Evolutionary conservation across 768 basidiomycete genomes (phyloP).

Genomic region (Lentinula sp.): DNA sequence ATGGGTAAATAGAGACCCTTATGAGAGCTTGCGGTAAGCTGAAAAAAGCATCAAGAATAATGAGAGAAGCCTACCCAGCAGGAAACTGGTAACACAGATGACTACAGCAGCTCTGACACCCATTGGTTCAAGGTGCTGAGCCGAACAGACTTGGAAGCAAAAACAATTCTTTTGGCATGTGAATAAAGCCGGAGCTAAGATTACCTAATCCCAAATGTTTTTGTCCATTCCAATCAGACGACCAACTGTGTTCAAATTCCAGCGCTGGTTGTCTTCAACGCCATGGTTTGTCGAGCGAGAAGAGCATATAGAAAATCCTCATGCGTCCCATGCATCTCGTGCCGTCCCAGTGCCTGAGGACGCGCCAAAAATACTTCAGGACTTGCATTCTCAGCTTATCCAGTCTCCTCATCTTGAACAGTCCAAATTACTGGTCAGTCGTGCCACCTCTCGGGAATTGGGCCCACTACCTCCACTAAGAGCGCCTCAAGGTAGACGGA

Average conservation of each 20-base stretch:
- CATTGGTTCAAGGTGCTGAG: constrained; percentile 29
- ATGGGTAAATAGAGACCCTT: constrained; percentile 80
- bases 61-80: constrained; percentile 51
- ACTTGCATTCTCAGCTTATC: constrained; percentile 50
- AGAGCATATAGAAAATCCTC: constrained; percentile 19
- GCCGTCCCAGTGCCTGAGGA: constrained; percentile 42
- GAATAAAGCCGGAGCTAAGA: neutral
- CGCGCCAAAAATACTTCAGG: constrained; percentile 44
- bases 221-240: neutral
- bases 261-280: constrained; percentile 14
- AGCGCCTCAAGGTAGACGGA: constrained; percentile 54
- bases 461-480: constrained; percentile 53
- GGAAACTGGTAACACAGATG: constrained; percentile 72
- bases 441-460: constrained; percentile 29
- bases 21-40: neutral
- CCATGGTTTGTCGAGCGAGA: constrained; percentile 70
- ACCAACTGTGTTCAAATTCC: neutral
- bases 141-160: neutral
- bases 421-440: constrained; percentile 45
- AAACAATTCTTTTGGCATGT: neutral
- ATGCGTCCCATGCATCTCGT: constrained; percentile 18
- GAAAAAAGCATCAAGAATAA: neutral
- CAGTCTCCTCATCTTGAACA: constrained; percentile 67
- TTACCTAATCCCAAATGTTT: neutral
- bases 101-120: constrained; percentile 71